A percentile compares a stretch with the other conserved stretches of the same genome.
Conservation (phyloP, 1,139 yeast genomes). For the Spathaspora jeffriesii region DNA sequence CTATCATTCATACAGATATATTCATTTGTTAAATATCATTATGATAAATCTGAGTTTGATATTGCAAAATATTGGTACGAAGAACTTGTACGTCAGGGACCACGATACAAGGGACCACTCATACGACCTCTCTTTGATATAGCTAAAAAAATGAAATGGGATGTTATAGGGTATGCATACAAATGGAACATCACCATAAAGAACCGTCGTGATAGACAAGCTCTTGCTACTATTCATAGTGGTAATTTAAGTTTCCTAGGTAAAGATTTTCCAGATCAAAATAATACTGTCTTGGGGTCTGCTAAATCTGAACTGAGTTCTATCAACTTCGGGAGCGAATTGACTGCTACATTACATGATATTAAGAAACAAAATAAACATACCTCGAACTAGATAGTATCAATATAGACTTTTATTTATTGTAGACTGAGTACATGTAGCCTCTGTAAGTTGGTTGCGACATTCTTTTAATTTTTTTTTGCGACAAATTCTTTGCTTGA, state of each 20-base stretch:
- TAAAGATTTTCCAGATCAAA: background rate
- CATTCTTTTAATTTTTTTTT: background rate
- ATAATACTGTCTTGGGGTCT: background rate
- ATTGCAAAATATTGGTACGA: constrained; percentile 41
- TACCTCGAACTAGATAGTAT: background rate
- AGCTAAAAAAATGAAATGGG: constrained; percentile 39
- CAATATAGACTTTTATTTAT: background rate
- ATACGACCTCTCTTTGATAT: constrained; percentile 32
- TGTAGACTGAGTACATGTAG: background rate
- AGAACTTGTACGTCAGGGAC: constrained; percentile 34
- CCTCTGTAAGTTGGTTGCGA: background rate
- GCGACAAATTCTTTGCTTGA: background rate
- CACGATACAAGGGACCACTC: constrained; percentile 24
- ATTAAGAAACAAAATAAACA: constrained; percentile 3
- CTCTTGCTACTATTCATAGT: background rate
- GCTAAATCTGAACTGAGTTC: constrained; percentile 6
- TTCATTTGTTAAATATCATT: constrained; percentile 41
- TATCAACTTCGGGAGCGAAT: constrained; percentile 20
- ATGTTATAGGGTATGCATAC: constrained; percentile 32
- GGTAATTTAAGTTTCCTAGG: background rate
- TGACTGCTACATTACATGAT: constrained; percentile 18
- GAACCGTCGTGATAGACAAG: constrained; percentile 9
- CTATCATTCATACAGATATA: constrained; percentile 41
- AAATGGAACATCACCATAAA: constrained; percentile 24
- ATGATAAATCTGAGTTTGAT: constrained; percentile 27